Conservation (phyloP, 306 rosid genomes). For the Citrullus mucosospermus region DNA sequence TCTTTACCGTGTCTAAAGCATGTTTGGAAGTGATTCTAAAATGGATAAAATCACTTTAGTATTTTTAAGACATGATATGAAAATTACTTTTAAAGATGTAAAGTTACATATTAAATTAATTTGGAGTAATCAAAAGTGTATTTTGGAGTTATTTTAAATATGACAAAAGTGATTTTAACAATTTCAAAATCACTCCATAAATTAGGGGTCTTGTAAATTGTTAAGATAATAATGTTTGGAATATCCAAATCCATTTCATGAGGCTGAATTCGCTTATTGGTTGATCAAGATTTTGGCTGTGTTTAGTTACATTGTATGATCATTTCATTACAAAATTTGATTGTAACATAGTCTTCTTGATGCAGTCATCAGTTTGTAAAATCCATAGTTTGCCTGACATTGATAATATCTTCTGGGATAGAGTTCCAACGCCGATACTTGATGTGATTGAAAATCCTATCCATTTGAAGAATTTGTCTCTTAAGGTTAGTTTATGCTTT, state of each 20-base stretch:
- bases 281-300: neutral
- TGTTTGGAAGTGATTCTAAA: no score
- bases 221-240: neutral
- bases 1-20: neutral
- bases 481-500: slow-evolving; percentile 34
- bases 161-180: no score
- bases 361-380: slow-evolving; percentile 38
- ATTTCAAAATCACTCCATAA: no score
- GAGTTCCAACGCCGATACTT: slow-evolving; percentile 64
- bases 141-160: no score
- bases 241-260: neutral
- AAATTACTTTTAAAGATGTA: no score
- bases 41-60: no score
- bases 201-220: neutral
- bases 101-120: no score
- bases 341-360: slow-evolving; percentile 9
- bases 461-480: slow-evolving; percentile 75
- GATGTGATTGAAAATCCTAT: slow-evolving; percentile 70
- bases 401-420: slow-evolving; percentile 56
- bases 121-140: no score
- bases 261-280: neutral
- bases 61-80: no score
- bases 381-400: slow-evolving; percentile 36
- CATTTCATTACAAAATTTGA: neutral
- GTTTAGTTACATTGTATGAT: neutral